phyloP scores from a whole-genome alignment of 2,329 filamentous ascomycete genomes.

The Calonectria naviculata region DNA sequence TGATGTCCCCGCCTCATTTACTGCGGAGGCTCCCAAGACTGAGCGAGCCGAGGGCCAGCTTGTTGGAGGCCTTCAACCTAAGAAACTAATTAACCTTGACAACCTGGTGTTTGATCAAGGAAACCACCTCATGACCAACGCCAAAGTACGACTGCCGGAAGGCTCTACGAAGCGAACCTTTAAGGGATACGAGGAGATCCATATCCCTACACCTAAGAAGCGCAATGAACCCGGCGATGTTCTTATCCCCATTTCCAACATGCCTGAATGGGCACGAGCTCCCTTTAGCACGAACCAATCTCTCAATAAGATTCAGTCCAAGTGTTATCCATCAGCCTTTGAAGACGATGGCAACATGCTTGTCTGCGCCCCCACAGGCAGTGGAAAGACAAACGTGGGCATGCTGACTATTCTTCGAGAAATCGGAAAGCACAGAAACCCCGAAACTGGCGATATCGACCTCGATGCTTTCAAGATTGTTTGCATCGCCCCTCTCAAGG shows the following conservation, averaged over 20 bases:
- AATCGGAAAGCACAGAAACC: slow-evolving; percentile 93
- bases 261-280: slow-evolving; percentile 90
- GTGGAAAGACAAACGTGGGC: slow-evolving; percentile 98
- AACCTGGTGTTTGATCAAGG: slow-evolving; percentile 98
- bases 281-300: slow-evolving; percentile 90
- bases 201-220: slow-evolving; percentile 93
- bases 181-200: slow-evolving; percentile 98
- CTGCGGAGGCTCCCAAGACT: slow-evolving; percentile 57
- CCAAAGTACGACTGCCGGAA: slow-evolving; percentile 91
- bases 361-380: slow-evolving; percentile 95
- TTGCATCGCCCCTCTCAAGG: slow-evolving; percentile 96
- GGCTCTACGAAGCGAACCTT: slow-evolving; percentile 95
- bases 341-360: slow-evolving; percentile 97
- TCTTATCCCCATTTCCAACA: slow-evolving; percentile 84
- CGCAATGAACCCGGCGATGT: slow-evolving; percentile 83
- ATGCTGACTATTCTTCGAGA: slow-evolving; percentile 98
- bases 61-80: slow-evolving; percentile 86
- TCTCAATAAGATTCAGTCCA: slow-evolving; percentile 95
- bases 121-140: slow-evolving; percentile 99
- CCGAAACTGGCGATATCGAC: slow-evolving; percentile 91
- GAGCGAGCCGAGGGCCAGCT: slow-evolving; percentile 75
- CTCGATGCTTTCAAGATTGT: slow-evolving; percentile 98
- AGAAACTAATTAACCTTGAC: slow-evolving; percentile 90
- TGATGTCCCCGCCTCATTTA: slow-evolving; percentile 74
- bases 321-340: slow-evolving; percentile 91